These are phyloP conservation scores for Silene uniflora DNA, from an alignment of 148 eudicot species.

Conservation along the genomic window DNA sequence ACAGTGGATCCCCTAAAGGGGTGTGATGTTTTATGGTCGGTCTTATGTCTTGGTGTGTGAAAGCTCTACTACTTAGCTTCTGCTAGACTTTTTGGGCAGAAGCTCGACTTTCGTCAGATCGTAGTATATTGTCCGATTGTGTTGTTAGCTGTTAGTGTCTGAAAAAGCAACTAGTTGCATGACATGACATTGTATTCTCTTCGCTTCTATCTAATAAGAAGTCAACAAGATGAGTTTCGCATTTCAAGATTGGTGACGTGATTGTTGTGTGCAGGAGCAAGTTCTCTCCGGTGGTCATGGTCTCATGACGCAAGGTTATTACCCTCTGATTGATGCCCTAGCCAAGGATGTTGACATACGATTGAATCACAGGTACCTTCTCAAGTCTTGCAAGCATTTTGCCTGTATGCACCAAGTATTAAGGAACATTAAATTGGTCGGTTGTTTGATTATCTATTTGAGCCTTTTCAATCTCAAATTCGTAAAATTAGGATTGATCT, in stretches of 20 bases:
- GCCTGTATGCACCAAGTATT: not conserved
- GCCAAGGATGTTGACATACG: conserved; percentile 73
- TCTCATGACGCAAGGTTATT: conserved; percentile 89
- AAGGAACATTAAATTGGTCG: not conserved
- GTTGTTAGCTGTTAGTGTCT: conserved; percentile 1
- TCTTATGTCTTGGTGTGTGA: not conserved
- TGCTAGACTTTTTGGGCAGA: not conserved
- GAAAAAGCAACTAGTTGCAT: not conserved
- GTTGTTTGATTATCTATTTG: not conserved
- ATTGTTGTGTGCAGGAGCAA: conserved; percentile 60
- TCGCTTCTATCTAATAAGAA: not conserved
- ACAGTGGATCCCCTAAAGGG: not conserved
- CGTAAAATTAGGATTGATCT: not conserved
- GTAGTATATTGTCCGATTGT: not conserved
- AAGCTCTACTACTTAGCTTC: not conserved
- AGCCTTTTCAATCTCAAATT: not conserved
- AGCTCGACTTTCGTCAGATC: not conserved
- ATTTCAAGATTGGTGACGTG: conserved; percentile 12
- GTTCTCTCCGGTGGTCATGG: conserved; percentile 99
- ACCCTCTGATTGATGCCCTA: conserved; percentile 78
- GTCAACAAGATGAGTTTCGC: not conserved
- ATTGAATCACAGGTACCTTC: conserved; percentile 74
- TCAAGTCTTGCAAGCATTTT: not conserved
- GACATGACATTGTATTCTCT: not conserved
- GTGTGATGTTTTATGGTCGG: not conserved